Base-by-base conservation (phyloP, 2,329 filamentous ascomycete species). In the Aspergillus sp. region DNA sequence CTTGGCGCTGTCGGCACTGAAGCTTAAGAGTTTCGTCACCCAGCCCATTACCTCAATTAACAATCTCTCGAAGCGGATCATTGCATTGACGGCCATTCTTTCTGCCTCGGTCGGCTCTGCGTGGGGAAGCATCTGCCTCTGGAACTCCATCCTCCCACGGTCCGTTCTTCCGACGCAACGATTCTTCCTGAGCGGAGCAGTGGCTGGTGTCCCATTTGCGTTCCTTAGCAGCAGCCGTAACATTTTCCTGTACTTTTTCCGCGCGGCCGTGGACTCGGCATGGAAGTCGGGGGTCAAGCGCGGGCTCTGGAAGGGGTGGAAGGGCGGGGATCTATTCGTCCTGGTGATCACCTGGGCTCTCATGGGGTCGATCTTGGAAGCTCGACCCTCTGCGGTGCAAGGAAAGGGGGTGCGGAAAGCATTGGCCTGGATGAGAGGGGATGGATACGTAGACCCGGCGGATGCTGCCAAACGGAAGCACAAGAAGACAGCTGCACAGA, bases 281-380 rank as follows among this genome's bases (percentile, higher is more conserved):
- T 98, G 92, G 91, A 96, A 96, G 80, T 91, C 96, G 0, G 92
- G 93, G n/a, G 86, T 90, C 57, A 98, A 98, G 86, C 82, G 89
- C 36, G 85, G 91, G 1, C 92, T 92, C 87, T 96, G 94, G 92
- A 87, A 84, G 64, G 91, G 91, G 11, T 83, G 95, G 73, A 86
- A 84, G 68, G 90, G 91, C 42, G 92, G 92, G 0, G 94, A 98
- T 75, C 86, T 97, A 5, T 85, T 89, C 79, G 79, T 98, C 3
- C 93, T 98, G 70, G 89, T 94, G 16, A 75, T 87, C 18, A 90
- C 91, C 52, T 81, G 96, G 77, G 90, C 91, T 67, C 76, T 93
- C 18, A 86, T 93, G 18, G 91, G 92, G 57, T 85, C 85, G 9
- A 86, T 95, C 1, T 91, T 94, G 69, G 91, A 96, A 78, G 80